A percentile compares a stretch with the other conserved stretches of the same genome.
These are phyloP conservation scores for Ustilago loliicola DNA, from an alignment of 1,284 basidiomycete species.

Conservation along the genomic window DNA sequence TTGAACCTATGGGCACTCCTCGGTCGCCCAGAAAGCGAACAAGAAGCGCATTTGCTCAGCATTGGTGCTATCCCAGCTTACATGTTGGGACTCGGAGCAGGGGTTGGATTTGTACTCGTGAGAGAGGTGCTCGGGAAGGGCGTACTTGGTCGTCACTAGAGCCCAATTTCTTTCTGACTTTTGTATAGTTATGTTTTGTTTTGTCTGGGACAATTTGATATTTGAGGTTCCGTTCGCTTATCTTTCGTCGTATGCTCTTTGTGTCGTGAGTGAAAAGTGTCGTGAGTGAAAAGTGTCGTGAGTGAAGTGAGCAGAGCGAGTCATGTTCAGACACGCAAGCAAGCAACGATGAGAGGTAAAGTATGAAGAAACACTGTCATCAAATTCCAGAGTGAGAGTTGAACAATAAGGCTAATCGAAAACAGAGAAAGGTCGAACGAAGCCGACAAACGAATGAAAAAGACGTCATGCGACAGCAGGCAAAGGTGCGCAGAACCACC, in stretches of 20 bases:
- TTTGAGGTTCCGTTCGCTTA: too few relatives aligned
- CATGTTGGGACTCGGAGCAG: constrained; percentile 56
- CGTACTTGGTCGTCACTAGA: background rate
- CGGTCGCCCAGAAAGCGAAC: constrained; percentile 24
- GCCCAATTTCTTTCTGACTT: background rate
- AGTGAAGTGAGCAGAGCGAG: background rate
- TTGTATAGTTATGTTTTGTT: background rate
- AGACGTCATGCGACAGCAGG: too few relatives aligned
- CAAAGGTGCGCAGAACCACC: background rate
- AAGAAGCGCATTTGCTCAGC: constrained; percentile 28
- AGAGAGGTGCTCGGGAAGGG: constrained; percentile 38
- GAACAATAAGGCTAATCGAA: background rate
- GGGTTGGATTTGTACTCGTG: constrained; percentile 57
- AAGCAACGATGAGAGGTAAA: too few relatives aligned
- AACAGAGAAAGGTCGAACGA: too few relatives aligned
- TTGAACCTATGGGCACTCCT: constrained; percentile 31
- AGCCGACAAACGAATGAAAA: too few relatives aligned
- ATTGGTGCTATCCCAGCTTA: constrained; percentile 60
- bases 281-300: background rate
- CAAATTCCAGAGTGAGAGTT: background rate
- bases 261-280: too few relatives aligned
- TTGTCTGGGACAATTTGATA: constrained; percentile 7
- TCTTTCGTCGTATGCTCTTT: background rate
- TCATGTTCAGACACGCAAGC: too few relatives aligned
- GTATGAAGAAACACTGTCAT: background rate